Evolutionary conservation across 106 monocot genomes (phyloP), one percentile per base, ranked within the genome.

Genomic region (Acanthochlamys bracteata): DNA sequence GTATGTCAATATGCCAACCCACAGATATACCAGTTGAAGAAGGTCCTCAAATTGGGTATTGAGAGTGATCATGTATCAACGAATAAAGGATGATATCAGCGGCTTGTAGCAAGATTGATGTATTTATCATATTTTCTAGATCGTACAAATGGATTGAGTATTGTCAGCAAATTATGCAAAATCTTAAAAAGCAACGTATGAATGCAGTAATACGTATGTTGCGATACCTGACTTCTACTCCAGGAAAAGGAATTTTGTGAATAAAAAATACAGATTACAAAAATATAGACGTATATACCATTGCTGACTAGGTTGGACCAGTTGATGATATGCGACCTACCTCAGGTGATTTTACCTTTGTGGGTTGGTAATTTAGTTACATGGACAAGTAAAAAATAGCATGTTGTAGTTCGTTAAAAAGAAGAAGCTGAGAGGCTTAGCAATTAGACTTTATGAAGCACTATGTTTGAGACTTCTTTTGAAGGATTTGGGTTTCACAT

Each of bases 161-260:
- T 59, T 6, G 11, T 57, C 10, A 68, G 68, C 68, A 68, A 42
- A 57, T 55, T 23, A 68, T 68, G 56, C 68, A 68, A 10, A 24
- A 59, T 25, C 24, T 10, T 59, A 25, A 13, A 24, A 8, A 59
- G 13, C 12, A 0, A 25, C 59, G 25, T n/a, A 39, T 62, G 3
- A 27, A 62, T 39, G 33, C 41, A 17, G 40, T 41, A 0, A 17
- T 39, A 2, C 25, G 26, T 1, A 43, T 42, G 21, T 57, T 68
- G 21, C 11, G 24, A 2, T 57, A 57, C 27, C 11, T 57, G 22
- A 62, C 57, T 12, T 20, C 9, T 22, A 0, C 55, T 57, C 68
- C 56, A 3, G 57, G 41, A 12, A 68, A 58, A 23, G 56, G 41
- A 57, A 41, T 68, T 21, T 7, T 68, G 4, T 68, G 41, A 4